These are phyloP conservation scores for Nothophoma quercina DNA, from an alignment of 2,329 filamentous ascomycete genomes.

Conservation along the genomic window DNA sequence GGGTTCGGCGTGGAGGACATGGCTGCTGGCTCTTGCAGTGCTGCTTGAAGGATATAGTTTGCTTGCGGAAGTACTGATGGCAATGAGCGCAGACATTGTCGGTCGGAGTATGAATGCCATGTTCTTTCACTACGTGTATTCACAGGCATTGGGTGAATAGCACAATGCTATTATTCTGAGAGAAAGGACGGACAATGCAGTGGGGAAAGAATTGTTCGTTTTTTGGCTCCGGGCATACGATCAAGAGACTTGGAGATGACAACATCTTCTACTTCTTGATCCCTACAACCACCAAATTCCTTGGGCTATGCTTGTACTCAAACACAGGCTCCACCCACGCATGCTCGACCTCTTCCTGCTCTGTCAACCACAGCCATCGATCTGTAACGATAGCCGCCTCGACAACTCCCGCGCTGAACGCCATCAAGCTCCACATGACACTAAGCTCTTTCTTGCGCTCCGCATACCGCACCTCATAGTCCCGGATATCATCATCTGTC, in stretches of 20 bases:
- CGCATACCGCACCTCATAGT: slow-evolving; percentile 72
- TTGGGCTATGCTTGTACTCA: slow-evolving; percentile 82
- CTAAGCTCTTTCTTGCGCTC: slow-evolving; percentile 80
- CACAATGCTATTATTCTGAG: too few species aligned
- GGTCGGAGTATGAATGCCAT: too few species aligned
- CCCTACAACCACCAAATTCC: slow-evolving; percentile 92
- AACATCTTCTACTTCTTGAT: slow-evolving; percentile 66
- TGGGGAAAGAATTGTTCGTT: too few species aligned
- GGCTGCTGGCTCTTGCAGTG: too few species aligned
- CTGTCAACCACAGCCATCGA: slow-evolving; percentile 84
- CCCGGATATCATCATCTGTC: slow-evolving; percentile 76
- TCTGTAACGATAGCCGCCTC: slow-evolving; percentile 92
- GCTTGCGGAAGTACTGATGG: too few species aligned
- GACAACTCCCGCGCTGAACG: slow-evolving; percentile 87
- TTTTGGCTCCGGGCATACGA: too few species aligned
- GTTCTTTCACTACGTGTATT: too few species aligned
- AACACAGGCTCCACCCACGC: slow-evolving; percentile 96
- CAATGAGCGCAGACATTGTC: too few species aligned
- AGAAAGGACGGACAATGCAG: too few species aligned
- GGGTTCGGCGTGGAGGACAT: too few species aligned
- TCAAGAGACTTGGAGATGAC: neutral
- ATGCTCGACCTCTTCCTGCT: slow-evolving; percentile 74
- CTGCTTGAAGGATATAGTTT: too few species aligned
- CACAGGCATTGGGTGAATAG: too few species aligned
- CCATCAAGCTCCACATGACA: slow-evolving; percentile 93